Evolutionary conservation across 768 basidiomycete species (phyloP).

Genomic region (Agaricus sinodeliciosus): DNA sequence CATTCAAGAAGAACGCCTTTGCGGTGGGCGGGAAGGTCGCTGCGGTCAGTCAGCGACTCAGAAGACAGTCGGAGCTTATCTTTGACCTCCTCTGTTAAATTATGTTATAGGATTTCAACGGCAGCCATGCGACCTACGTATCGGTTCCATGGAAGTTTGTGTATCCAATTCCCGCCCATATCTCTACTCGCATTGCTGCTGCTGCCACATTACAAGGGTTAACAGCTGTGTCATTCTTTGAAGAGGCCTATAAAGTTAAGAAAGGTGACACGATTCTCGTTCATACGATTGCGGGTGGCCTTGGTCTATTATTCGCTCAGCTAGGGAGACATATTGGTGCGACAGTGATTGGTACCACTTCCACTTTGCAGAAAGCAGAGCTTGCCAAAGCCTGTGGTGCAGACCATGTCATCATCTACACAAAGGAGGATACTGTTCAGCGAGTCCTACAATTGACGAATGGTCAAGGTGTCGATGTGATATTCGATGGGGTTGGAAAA

Average conservation of each 20-base stretch:
- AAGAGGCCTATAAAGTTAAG: conserved; percentile 82
- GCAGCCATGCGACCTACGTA: conserved; percentile 66
- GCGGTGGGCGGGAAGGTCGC: conserved; percentile 68
- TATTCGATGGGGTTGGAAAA: conserved; percentile 96
- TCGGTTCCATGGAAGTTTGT: conserved; percentile 56
- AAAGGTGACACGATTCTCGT: conserved; percentile 75
- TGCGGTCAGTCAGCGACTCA: conserved; percentile 37
- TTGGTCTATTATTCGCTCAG: conserved; percentile 68
- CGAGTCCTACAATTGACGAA: conserved; percentile 70
- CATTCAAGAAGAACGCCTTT: conserved; percentile 59
- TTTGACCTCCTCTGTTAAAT: background rate
- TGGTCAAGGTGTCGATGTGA: conserved; percentile 76
- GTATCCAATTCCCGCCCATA: conserved; percentile 55
- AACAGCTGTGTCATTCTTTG: conserved; percentile 71
- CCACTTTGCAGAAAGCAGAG: conserved; percentile 75
- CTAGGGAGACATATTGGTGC: conserved; percentile 70
- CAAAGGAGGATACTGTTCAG: conserved; percentile 65
- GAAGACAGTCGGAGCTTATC: background rate
- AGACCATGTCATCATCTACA: conserved; percentile 82
- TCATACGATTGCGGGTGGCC: conserved; percentile 89
- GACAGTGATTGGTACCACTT: conserved; percentile 90
- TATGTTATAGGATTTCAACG: conserved; percentile 32
- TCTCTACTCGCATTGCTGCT: conserved; percentile 59
- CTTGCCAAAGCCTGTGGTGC: conserved; percentile 77
- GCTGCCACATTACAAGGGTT: conserved; percentile 68